Conservation (phyloP, 495 filamentous ascomycete genomes). For the Lepraria neglecta region DNA sequence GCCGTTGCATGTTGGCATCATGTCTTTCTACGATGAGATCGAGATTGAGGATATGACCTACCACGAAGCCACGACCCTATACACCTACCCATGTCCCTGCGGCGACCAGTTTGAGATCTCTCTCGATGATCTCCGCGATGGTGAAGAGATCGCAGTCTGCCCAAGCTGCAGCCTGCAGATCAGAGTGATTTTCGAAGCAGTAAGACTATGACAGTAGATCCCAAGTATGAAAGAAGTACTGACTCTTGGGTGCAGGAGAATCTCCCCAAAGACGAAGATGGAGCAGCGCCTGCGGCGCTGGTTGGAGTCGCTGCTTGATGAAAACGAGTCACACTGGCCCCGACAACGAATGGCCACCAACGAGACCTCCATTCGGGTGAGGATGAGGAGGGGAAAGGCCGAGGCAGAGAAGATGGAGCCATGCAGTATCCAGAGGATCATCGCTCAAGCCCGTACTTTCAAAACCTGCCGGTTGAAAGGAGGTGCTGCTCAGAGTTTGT, state of each 20-base stretch:
- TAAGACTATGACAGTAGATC: constrained; percentile 38
- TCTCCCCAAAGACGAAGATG: constrained; percentile 25
- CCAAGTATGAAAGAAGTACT: background rate
- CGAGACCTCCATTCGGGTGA: background rate
- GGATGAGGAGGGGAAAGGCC: too few species aligned
- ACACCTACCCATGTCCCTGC: constrained; percentile 94
- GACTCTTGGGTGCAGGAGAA: constrained; percentile 25
- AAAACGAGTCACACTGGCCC: background rate
- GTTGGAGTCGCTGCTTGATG: constrained; percentile 22
- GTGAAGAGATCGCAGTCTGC: constrained; percentile 87
- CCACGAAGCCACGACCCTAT: constrained; percentile 74
- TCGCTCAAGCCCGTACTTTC: too few species aligned
- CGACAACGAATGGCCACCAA: background rate
- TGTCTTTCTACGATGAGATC: constrained; percentile 91
- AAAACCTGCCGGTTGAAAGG: too few species aligned
- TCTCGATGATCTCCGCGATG: constrained; percentile 76
- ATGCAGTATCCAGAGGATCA: too few species aligned
- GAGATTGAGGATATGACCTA: constrained; percentile 99
- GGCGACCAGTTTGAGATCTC: constrained; percentile 95
- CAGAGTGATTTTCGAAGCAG: constrained; percentile 81
- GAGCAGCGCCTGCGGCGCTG: constrained; percentile 6
- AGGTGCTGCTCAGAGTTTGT: too few species aligned
- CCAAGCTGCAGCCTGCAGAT: constrained; percentile 97
- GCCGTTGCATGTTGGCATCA: constrained; percentile 9
- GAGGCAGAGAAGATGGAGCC: too few species aligned